These are phyloP conservation scores for Neurospora tetrasperma DNA, from an alignment of 495 filamentous ascomycete species.

Conservation along the genomic window DNA sequence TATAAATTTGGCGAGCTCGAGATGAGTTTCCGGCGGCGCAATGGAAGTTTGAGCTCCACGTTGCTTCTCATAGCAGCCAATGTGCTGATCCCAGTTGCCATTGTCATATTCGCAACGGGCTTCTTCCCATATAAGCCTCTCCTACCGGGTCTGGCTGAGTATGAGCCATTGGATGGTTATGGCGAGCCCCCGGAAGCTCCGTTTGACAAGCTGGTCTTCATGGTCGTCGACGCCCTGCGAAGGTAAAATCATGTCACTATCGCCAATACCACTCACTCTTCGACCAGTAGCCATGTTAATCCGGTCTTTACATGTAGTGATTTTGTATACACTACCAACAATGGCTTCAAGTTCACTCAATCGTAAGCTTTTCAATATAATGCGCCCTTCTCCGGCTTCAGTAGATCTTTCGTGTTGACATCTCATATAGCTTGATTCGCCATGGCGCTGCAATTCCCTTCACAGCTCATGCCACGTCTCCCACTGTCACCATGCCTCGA, in stretches of 20 bases:
- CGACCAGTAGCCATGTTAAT: background rate
- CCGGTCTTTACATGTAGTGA: conserved; percentile 47
- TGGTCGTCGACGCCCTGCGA: conserved; percentile 92
- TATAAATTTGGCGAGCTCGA: background rate
- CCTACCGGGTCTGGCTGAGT: conserved; percentile 67
- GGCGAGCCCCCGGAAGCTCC: conserved; percentile 45
- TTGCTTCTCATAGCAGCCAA: conserved; percentile 55
- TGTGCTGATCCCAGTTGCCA: conserved; percentile 62
- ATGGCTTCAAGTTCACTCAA: conserved; percentile 85
- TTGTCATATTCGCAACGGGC: conserved; percentile 76
- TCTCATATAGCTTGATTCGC: conserved; percentile 59
- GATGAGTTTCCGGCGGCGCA: conserved; percentile 20
- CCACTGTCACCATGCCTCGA: conserved; percentile 96
- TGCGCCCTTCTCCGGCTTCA: background rate
- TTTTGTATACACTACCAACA: conserved; percentile 76
- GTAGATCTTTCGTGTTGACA: background rate
- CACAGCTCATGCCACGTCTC: conserved; percentile 89
- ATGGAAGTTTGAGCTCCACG: conserved; percentile 27
- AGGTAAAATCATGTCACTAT: conserved; percentile 45
- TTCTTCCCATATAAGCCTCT: conserved; percentile 98
- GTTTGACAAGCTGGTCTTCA: conserved; percentile 89
- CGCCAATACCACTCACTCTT: background rate
- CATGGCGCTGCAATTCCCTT: conserved; percentile 79
- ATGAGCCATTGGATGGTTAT: conserved; percentile 36
- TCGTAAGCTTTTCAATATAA: conserved; percentile 43